phyloP scores from a whole-genome alignment of 371 early-diverging fungal species.

The Lichtheimia corymbifera region DNA sequence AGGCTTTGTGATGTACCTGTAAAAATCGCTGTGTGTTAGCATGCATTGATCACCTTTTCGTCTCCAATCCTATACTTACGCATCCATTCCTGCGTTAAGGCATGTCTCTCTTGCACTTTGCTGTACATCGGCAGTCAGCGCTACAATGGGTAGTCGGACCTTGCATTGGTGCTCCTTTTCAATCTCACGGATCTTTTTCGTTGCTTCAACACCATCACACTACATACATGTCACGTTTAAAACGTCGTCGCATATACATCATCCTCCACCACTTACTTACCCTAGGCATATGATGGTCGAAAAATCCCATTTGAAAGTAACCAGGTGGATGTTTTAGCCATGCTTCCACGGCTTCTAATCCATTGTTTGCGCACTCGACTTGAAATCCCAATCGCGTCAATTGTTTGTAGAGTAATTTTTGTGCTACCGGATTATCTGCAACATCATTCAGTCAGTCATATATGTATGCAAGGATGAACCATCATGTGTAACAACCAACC shows the following conservation, averaged over 20 bases:
- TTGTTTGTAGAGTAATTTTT: slow-evolving; percentile 43
- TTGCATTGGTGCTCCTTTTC: slow-evolving; percentile 21
- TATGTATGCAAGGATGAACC: too few relatives aligned
- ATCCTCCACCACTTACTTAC: slow-evolving; percentile 9
- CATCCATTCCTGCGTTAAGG: slow-evolving; percentile 17
- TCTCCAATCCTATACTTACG: neutral
- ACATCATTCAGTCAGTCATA: neutral
- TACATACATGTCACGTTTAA: neutral
- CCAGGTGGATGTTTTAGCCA: slow-evolving; percentile 35
- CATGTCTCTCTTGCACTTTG: slow-evolving; percentile 14
- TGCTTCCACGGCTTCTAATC: slow-evolving; percentile 39
- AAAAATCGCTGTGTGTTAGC: too few relatives aligned
- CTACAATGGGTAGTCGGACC: slow-evolving; percentile 20
- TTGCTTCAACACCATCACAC: slow-evolving; percentile 54
- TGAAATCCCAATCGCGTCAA: slow-evolving; percentile 41
- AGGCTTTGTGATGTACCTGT: slow-evolving; percentile 39
- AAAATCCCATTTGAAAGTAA: slow-evolving; percentile 41
- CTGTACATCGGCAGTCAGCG: slow-evolving; percentile 17
- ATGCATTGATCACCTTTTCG: too few relatives aligned
- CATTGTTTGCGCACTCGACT: slow-evolving; percentile 48
- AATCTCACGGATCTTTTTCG: slow-evolving; percentile 34
- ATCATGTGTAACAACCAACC: slow-evolving; percentile 14
- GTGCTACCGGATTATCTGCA: slow-evolving; percentile 50
- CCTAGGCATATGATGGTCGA: slow-evolving; percentile 55
- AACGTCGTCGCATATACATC: neutral